Evolutionary conservation across 169 alveolate species (phyloP).

Genomic region (Plasmodium falciparum): DNA sequence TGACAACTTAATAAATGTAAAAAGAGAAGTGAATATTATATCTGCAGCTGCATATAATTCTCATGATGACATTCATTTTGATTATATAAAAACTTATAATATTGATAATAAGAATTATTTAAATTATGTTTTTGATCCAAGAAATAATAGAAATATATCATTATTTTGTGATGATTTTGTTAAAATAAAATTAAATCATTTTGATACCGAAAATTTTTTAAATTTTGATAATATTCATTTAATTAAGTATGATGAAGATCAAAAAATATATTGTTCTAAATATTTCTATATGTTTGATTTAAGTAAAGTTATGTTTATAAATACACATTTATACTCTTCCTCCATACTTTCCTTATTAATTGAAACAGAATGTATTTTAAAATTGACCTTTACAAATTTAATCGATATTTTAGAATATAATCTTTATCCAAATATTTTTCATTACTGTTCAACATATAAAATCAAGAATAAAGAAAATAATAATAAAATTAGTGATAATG

Average conservation of each 20-base stretch:
- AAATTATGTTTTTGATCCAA: not conserved
- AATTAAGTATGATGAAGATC: constrained; percentile 42
- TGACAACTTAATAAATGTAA: constrained; percentile 7
- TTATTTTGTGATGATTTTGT: constrained; percentile 13
- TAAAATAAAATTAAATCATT: constrained; percentile 35
- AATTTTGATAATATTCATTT: constrained; percentile 45
- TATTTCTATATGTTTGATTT: constrained; percentile 62
- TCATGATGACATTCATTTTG: too few relatives aligned
- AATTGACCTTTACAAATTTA: constrained; percentile 27
- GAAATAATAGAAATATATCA: not conserved
- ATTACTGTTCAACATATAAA: constrained; percentile 12
- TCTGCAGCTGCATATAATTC: too few relatives aligned
- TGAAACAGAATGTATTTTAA: constrained; percentile 38
- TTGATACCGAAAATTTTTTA: constrained; percentile 38
- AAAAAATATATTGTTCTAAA: constrained; percentile 36
- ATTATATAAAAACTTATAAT: not conserved
- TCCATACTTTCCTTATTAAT: constrained; percentile 30
- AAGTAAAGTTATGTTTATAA: constrained; percentile 43
- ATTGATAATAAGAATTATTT: not conserved
- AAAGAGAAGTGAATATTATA: not conserved
- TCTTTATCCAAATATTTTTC: constrained; percentile 56
- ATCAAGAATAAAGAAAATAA: not conserved
- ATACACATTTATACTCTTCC: constrained; percentile 38
- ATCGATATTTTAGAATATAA: constrained; percentile 17
- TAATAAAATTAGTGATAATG: not conserved